Evolutionary conservation across 2,329 filamentous ascomycete genomes (phyloP).

Genomic region (Reticulascus tulasneorum): DNA sequence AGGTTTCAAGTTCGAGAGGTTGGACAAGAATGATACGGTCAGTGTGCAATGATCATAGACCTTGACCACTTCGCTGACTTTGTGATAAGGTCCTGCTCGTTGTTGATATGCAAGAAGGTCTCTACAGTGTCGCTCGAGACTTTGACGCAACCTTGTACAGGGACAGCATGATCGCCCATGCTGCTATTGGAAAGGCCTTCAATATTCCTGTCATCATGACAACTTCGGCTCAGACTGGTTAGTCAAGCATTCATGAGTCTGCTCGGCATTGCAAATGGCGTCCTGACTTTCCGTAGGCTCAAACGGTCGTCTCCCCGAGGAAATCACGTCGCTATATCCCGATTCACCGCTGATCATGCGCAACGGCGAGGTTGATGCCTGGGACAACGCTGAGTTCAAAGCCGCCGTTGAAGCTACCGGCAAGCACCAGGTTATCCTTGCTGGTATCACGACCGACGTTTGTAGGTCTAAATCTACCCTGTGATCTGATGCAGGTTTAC

Average conservation of each 20-base stretch:
- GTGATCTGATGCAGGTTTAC: no score
- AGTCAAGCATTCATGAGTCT: background rate
- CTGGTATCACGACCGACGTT: conserved; percentile 70
- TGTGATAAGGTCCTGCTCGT: conserved; percentile 27
- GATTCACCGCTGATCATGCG: conserved; percentile 62
- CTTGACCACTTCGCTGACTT: background rate
- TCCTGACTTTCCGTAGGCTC: conserved; percentile 42
- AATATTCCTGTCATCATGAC: conserved; percentile 66
- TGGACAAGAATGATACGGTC: conserved; percentile 28
- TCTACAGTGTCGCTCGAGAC: conserved; percentile 52
- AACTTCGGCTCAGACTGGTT: conserved; percentile 59
- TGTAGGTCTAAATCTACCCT: no score
- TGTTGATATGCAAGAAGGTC: conserved; percentile 33
- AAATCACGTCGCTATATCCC: conserved; percentile 66
- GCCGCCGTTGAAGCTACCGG: conserved; percentile 60
- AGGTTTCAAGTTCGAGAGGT: conserved; percentile 26
- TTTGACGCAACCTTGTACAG: conserved; percentile 62
- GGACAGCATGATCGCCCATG: conserved; percentile 65
- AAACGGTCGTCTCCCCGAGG: conserved; percentile 67
- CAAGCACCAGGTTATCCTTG: conserved; percentile 68
- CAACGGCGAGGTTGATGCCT: conserved; percentile 70
- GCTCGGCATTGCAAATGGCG: background rate
- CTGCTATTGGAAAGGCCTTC: conserved; percentile 62
- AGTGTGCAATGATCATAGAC: conserved; percentile 8
- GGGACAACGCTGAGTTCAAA: conserved; percentile 69